phyloP scores from a whole-genome alignment of 805 yeast genomes.

The Wickerhamiella dianesei region DNA sequence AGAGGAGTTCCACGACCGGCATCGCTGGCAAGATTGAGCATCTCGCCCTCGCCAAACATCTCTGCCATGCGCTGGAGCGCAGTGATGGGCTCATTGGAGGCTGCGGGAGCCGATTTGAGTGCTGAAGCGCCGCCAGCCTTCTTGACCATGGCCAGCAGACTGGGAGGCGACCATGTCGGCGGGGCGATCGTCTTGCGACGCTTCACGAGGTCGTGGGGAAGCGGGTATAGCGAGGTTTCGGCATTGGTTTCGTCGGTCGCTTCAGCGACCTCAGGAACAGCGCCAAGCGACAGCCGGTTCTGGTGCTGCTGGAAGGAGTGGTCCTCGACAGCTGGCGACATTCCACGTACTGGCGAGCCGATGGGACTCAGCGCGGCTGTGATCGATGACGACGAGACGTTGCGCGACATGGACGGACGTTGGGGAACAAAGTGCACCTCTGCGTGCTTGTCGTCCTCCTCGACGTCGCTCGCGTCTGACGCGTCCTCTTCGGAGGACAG shows the following conservation, averaged over 20 bases:
- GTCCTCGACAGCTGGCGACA: not conserved
- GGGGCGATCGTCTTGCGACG: conserved; percentile 44
- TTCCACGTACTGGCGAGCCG: not conserved
- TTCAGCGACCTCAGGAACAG: too few species aligned
- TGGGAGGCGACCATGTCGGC: conserved; percentile 64
- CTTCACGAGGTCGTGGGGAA: conserved; percentile 35
- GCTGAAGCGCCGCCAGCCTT: conserved; percentile 41
- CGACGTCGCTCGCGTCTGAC: conserved; percentile 13
- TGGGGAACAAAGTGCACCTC: conserved; percentile 4
- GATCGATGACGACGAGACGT: not conserved
- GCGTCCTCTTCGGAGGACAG: conserved; percentile 5
- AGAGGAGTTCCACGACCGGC: conserved; percentile 38
- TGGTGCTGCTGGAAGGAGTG: not conserved
- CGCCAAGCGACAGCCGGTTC: not conserved
- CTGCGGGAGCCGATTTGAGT: conserved; percentile 83
- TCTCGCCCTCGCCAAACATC: conserved; percentile 55
- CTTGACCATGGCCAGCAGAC: conserved; percentile 61
- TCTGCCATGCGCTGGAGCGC: conserved; percentile 72
- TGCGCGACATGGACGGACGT: not conserved
- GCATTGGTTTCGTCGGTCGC: conserved; percentile 10
- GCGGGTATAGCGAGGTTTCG: conserved; percentile 41
- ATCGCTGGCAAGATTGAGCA: conserved; percentile 51
- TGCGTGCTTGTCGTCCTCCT: conserved; percentile 10
- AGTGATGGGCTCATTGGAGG: conserved; percentile 82
- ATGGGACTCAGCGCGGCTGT: not conserved